Evolutionary conservation across 495 filamentous ascomycete genomes (phyloP), one percentile per base, ranked within the genome.

Genomic region (Penicillium canescens): DNA sequence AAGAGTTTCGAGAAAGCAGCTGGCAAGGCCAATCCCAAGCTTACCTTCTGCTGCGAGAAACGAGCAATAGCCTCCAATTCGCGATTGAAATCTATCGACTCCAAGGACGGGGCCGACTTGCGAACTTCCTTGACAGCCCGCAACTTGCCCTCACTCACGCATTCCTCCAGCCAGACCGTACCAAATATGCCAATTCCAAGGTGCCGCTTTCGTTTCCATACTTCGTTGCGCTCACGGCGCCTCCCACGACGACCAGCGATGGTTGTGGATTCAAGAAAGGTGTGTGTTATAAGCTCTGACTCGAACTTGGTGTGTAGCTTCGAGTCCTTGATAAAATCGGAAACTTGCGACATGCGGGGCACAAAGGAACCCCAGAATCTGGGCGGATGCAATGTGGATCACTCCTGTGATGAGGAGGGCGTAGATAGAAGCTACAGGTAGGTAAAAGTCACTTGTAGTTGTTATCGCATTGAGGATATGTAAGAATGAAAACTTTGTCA

Each of bases 281-380:
- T 56, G 39, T 56, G 57, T 21, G 39, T 62, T 11, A 46, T 55
- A 38, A 35, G 36, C n/a, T 55, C 52, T 12, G 43, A 23, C 28
- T 52, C 55, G 39, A 58, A 35, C 23, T 50, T 52, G 34, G 55
- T 59, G 12, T 42, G 36, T 23, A 62, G 44, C 34, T 48, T 58
- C 37, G 59, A 45, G 52, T 58, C 59, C 21, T 49, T 50, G 16
- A 58, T 55, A n/a, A 62, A 55, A 31, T 58, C 59, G 3, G 59
- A 57, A 10, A 50, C 8, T 49, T 55, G 55, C 21, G 51, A 55
- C 59, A 59, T 59, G 44, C 50, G 52, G 50, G 42, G 46, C 36
- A 44, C 5, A 24, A 10, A 12, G 10, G 18, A 42, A 33, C 20
- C 43, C 47, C 47, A 13, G 23, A 23, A 3, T 52, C 46, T 39